Evolutionary conservation across 106 monocot genomes (phyloP), one percentile per base, ranked within the genome.

Genomic region (Phalaenopsis equestris): DNA sequence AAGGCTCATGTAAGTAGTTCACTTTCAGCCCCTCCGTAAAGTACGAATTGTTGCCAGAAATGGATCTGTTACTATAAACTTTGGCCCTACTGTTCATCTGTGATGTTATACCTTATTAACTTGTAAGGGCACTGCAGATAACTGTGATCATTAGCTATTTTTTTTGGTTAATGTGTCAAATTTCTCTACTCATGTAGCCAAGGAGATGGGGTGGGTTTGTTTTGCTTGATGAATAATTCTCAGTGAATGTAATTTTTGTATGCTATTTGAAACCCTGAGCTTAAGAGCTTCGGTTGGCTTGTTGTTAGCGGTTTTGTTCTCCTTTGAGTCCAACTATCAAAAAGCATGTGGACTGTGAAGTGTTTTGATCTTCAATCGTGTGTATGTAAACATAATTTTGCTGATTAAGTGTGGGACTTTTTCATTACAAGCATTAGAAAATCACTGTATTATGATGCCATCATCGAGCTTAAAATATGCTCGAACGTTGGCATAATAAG

Each of bases 1-100:
- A 36, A 96, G 96, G 74, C 87, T 96, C 48, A 92, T 92, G 41
- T 96, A 85, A 67, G 21, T 10, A 67, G 55, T 58, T 70, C 19
- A 16, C 74, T n/a, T 61, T 8, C 19, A 6, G 21, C 61, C 4
- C 14, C 5, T 57, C 15, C 57, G 4, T 17, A 57, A 61, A 19
- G 61, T 6, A 21, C n/a, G 21, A 61, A 17, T 19, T 61, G 61
- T 6, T 5, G 23, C 64, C 8, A 6, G 64, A 8, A n/a, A 5
- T 64, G 23, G 0, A 8, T 52, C 52, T 52, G 12, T 52, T 52
- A 52, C 14, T 52, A 30, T 30, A 30, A 12, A 14, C 14, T 52
- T 52, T 52, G 52, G 52, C 52, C 52, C 12, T 52, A 52, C 52
- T 52, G 52, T 1, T 52, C 52, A 64, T 21, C 23, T n/a, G 6